Evolutionary conservation across 1,284 basidiomycete genomes (phyloP).

Genomic region (Heterobasidion irregulare): DNA sequence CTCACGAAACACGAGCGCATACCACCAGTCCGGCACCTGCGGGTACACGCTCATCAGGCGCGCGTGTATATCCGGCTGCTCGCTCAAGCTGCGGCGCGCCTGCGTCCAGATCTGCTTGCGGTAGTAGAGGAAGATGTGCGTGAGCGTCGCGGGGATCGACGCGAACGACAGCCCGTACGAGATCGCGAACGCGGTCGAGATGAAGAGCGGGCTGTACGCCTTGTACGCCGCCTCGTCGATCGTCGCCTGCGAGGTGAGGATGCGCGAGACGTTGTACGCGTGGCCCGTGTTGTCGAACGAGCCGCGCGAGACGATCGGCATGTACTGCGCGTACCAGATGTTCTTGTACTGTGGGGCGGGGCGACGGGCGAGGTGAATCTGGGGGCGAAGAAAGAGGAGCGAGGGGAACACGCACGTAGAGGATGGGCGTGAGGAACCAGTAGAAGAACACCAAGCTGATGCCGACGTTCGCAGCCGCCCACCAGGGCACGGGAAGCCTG

Average conservation of each 20-base stretch:
- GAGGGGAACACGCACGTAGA: conserved; percentile 16
- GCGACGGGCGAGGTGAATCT: neutral
- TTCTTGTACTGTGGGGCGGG: conserved; percentile 22
- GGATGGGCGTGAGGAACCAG: conserved; percentile 56
- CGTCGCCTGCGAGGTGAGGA: conserved; percentile 48
- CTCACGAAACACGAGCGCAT: conserved; percentile 18
- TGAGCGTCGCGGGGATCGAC: conserved; percentile 52
- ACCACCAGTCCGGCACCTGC: conserved; percentile 21
- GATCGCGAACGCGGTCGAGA: conserved; percentile 51
- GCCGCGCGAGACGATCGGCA: conserved; percentile 24
- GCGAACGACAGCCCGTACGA: conserved; percentile 44
- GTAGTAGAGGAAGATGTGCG: conserved; percentile 78
- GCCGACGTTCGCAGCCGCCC: conserved; percentile 11
- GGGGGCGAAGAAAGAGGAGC: neutral
- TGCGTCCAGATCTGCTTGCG: conserved; percentile 23
- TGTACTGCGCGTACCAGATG: conserved; percentile 29
- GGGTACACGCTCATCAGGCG: conserved; percentile 11
- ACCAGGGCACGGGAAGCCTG: conserved; percentile 35
- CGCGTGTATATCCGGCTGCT: conserved; percentile 48
- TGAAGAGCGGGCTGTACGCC: conserved; percentile 73
- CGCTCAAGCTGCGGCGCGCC: neutral
- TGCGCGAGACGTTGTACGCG: conserved; percentile 55
- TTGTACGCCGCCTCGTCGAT: conserved; percentile 60
- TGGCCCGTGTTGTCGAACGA: conserved; percentile 56
- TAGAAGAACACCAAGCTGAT: conserved; percentile 5